phyloP scores from a whole-genome alignment of 345 rosid genomes.

The Mercurialis annua region DNA sequence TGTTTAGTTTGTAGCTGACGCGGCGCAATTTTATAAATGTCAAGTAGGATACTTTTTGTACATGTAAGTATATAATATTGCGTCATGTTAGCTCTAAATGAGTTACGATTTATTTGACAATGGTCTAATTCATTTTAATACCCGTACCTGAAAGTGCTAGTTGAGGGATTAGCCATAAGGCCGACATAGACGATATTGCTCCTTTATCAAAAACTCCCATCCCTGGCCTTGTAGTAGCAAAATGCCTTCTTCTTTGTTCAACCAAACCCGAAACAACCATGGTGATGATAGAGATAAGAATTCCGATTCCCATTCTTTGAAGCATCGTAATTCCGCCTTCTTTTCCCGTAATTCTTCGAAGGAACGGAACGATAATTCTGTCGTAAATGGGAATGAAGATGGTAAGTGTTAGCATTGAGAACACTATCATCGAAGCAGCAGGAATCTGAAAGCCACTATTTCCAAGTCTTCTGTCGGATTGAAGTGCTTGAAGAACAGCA shows the following conservation, averaged over 20 bases:
- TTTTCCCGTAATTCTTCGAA: slow-evolving; percentile 38
- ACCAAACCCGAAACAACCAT: slow-evolving; percentile 13
- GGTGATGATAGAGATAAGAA: neutral
- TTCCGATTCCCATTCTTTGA: slow-evolving; percentile 26
- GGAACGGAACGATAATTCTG: slow-evolving; percentile 40
- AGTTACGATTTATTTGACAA: no score
- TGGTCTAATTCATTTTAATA: no score
- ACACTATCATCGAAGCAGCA: slow-evolving; percentile 44
- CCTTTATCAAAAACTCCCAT: slow-evolving; percentile 6
- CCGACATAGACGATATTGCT: slow-evolving; percentile 14
- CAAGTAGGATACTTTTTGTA: no score
- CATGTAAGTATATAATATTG: no score
- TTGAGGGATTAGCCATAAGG: slow-evolving; percentile 21
- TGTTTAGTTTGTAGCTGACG: no score
- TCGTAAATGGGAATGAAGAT: slow-evolving; percentile 54
- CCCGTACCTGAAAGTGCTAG: no score
- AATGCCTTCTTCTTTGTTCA: slow-evolving; percentile 4
- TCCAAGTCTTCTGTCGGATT: slow-evolving; percentile 42
- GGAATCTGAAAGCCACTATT: slow-evolving; percentile 42
- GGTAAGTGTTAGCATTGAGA: slow-evolving; percentile 48
- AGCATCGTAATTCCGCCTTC: slow-evolving; percentile 35
- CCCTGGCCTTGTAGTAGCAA: slow-evolving; percentile 11
- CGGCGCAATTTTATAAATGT: no score
- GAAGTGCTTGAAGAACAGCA: slow-evolving; percentile 55
- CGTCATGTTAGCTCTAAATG: no score